These are phyloP conservation scores for Serpula lacrymans DNA, from an alignment of 768 basidiomycete genomes.

Conservation along the genomic window DNA sequence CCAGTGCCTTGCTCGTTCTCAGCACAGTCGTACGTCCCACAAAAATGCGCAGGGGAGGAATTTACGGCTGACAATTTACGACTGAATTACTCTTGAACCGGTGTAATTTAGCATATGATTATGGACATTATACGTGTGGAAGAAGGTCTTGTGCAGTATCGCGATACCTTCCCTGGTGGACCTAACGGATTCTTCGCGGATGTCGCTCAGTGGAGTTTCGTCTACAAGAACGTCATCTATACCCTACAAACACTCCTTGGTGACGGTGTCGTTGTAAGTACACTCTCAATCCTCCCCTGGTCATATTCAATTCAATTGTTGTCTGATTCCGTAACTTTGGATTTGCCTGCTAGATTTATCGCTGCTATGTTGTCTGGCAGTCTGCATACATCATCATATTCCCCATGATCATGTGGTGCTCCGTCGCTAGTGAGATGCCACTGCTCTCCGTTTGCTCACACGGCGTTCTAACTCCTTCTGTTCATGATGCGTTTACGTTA, in stretches of 20 bases:
- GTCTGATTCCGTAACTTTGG: background rate
- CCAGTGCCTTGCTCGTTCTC: conserved; percentile 16
- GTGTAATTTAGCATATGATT: conserved; percentile 19
- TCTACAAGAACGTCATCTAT: conserved; percentile 26
- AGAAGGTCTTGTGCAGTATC: conserved; percentile 20
- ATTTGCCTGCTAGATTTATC: conserved; percentile 24
- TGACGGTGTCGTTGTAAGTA: conserved; percentile 14
- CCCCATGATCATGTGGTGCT: conserved; percentile 15
- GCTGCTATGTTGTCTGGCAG: conserved; percentile 21
- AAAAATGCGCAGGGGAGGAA: too few relatives aligned
- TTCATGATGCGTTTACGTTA: background rate
- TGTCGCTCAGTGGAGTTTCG: conserved; percentile 22
- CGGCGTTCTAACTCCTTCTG: background rate
- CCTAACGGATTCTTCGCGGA: conserved; percentile 26
- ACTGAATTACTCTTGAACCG: background rate
- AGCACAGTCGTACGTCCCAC: conserved; percentile 16
- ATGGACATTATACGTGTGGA: conserved; percentile 21
- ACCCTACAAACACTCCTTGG: conserved; percentile 21
- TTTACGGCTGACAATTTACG: background rate
- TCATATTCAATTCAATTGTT: background rate
- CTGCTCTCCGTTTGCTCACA: too few relatives aligned
- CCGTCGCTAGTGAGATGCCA: conserved; percentile 9
- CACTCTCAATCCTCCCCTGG: background rate
- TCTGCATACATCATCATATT: conserved; percentile 8
- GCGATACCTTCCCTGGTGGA: conserved; percentile 18